Evolutionary conservation across 78 protist species (phyloP).

Genomic region (Thecamonas trahens): DNA sequence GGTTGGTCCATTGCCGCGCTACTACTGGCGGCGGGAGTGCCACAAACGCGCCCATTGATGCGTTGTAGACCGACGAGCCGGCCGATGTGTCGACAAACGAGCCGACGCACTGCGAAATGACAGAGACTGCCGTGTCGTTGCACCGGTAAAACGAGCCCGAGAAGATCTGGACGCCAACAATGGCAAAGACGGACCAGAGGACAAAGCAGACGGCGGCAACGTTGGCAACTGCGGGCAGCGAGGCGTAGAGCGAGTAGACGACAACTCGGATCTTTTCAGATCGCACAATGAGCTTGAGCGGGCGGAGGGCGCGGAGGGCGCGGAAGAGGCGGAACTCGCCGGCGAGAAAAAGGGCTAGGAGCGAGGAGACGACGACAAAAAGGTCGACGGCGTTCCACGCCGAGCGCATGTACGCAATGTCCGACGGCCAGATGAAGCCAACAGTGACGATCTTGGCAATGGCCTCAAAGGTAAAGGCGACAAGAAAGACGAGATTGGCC

Average conservation of each 20-base stretch:
- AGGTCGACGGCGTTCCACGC: slow-evolving; percentile 21
- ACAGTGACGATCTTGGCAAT: background rate
- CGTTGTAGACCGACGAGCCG: too few species aligned
- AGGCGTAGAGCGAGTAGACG: background rate
- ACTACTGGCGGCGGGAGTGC: background rate
- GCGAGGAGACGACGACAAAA: background rate
- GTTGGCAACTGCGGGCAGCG: slow-evolving; percentile 34
- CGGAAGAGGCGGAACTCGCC: background rate
- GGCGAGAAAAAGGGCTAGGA: background rate
- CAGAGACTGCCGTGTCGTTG: slow-evolving; percentile 1
- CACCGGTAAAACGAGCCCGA: slow-evolving; percentile 11
- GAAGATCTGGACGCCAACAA: slow-evolving; percentile 40
- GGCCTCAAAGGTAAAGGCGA: slow-evolving; percentile 15
- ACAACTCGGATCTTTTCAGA: slow-evolving; percentile 16
- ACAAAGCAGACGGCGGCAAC: slow-evolving; percentile 12
- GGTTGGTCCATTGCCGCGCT: too few species aligned
- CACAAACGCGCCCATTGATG: too few species aligned
- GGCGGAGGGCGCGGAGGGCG: background rate
- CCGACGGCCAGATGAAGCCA: too few species aligned
- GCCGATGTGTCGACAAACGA: too few species aligned
- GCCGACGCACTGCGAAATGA: too few species aligned
- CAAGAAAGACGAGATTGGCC: background rate
- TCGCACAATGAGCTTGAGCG: background rate
- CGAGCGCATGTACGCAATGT: background rate
- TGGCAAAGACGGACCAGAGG: slow-evolving; percentile 23